These are phyloP conservation scores for Fusarium albidum DNA, from an alignment of 2,329 filamentous ascomycete genomes.

Conservation along the genomic window DNA sequence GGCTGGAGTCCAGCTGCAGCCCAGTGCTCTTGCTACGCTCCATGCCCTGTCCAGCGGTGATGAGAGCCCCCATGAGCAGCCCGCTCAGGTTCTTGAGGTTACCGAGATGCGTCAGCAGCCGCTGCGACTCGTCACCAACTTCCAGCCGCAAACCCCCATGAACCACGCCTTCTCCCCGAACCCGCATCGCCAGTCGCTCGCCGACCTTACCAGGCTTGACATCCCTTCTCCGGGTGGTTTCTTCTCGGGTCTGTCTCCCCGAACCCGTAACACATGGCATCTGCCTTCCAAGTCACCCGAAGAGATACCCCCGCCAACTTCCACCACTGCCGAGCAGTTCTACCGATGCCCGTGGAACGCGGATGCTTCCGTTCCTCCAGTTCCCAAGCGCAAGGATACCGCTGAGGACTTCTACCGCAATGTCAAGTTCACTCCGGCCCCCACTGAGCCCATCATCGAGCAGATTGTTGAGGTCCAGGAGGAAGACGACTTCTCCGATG, in stretches of 20 bases:
- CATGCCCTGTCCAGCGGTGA: conserved; percentile 72
- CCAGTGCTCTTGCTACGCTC: conserved; percentile 81
- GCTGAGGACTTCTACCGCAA: conserved; percentile 51
- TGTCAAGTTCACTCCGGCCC: conserved; percentile 49
- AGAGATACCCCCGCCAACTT: conserved; percentile 73
- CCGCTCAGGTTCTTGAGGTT: conserved; percentile 51
- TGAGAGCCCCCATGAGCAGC: conserved; percentile 68
- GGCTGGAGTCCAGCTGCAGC: conserved; percentile 78
- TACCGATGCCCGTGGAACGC: conserved; percentile 83
- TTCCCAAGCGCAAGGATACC: conserved; percentile 48
- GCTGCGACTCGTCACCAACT: conserved; percentile 57
- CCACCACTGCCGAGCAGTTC: conserved; percentile 90
- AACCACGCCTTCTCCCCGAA: conserved; percentile 41
- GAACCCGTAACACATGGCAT: conserved; percentile 84
- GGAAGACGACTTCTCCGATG: conserved; percentile 60
- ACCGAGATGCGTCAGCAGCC: conserved; percentile 61
- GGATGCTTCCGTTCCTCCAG: conserved; percentile 47
- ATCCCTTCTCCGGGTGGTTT: conserved; percentile 93
- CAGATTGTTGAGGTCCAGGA: conserved; percentile 69
- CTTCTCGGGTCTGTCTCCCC: conserved; percentile 83
- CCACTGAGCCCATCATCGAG: conserved; percentile 60
- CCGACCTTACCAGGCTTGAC: conserved; percentile 80
- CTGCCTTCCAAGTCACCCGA: conserved; percentile 63
- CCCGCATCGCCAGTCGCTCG: conserved; percentile 62
- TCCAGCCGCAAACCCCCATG: conserved; percentile 39